These are phyloP conservation scores for Pterula multifida DNA, from an alignment of 1,284 basidiomycete genomes.

Conservation along the genomic window DNA sequence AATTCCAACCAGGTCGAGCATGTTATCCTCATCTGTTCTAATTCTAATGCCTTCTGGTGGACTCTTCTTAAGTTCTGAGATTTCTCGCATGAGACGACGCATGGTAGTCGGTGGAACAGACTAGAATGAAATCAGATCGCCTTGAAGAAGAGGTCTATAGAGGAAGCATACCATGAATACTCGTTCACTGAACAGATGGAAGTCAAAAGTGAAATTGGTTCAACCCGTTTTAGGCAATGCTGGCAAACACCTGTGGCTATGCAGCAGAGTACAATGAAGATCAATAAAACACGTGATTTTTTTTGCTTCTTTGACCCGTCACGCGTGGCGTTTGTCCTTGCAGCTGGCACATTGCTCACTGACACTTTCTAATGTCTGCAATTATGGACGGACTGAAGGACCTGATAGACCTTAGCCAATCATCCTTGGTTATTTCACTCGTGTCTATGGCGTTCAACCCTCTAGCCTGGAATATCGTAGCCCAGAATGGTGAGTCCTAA, in stretches of 20 bases:
- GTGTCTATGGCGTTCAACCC: slow-evolving; percentile 79
- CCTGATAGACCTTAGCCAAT: slow-evolving; percentile 46
- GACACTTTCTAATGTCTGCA: too few species aligned
- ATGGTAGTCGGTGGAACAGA: slow-evolving; percentile 34
- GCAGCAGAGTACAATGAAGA: not conserved
- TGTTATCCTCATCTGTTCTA: slow-evolving; percentile 72
- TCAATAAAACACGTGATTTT: not conserved
- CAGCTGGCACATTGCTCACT: too few species aligned
- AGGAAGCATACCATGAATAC: not conserved
- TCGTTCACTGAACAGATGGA: not conserved
- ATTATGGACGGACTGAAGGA: not conserved
- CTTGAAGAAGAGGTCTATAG: not conserved
- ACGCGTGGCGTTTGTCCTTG: not conserved
- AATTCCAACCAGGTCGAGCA: slow-evolving; percentile 71
- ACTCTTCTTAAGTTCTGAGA: slow-evolving; percentile 62
- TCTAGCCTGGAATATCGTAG: slow-evolving; percentile 91
- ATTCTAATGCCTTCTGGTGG: slow-evolving; percentile 86
- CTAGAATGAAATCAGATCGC: not conserved
- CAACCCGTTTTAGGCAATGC: not conserved
- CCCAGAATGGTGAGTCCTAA: slow-evolving; percentile 67
- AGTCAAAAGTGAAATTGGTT: not conserved
- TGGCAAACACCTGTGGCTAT: not conserved
- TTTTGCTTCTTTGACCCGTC: not conserved
- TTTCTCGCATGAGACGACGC: slow-evolving; percentile 76
- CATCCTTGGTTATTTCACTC: slow-evolving; percentile 54